These are phyloP conservation scores for Barbatosphaeria neglecta DNA, from an alignment of 495 filamentous ascomycete species.

Conservation along the genomic window DNA sequence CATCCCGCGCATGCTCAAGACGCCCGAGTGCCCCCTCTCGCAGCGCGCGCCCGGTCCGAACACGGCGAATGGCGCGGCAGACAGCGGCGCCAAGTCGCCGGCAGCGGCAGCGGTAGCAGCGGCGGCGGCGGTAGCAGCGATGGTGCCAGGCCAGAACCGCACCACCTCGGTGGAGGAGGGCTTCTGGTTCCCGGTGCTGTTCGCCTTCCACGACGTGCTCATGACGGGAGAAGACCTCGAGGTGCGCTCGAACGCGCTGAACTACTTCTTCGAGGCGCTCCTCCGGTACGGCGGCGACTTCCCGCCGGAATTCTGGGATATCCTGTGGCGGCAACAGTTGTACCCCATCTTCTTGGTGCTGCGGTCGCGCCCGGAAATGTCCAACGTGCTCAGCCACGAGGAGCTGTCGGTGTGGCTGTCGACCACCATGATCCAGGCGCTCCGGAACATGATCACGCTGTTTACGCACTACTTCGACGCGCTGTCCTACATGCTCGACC, in stretches of 20 bases:
- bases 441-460: constrained; percentile 94
- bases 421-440: constrained; percentile 97
- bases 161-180: constrained; percentile 88
- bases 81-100: constrained; percentile 20
- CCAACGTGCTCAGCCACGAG: constrained; percentile 83
- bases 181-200: constrained; percentile 96
- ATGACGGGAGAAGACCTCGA: constrained; percentile 99
- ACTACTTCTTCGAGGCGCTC: constrained; percentile 90
- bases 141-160: too few relatives aligned
- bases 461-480: constrained; percentile 98
- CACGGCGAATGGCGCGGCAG: constrained; percentile 11
- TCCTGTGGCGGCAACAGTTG: constrained; percentile 88
- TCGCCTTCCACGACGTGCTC: constrained; percentile 95
- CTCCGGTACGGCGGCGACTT: constrained; percentile 85
- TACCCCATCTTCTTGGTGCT: constrained; percentile 98
- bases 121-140: too few relatives aligned
- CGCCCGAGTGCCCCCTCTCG: constrained; percentile 88
- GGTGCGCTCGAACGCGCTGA: constrained; percentile 84
- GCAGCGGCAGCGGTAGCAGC: too few relatives aligned
- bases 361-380: constrained; percentile 90
- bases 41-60: constrained; percentile 24
- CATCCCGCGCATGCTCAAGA: constrained; percentile 85
- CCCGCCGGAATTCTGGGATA: constrained; percentile 94
- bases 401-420: constrained; percentile 98
- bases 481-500: constrained; percentile 90